Percentiles rank a stretch among this genome's conserved stretches.
Evolutionary conservation across 1,139 yeast genomes (phyloP).

Genomic region (Taiozyma sp.): DNA sequence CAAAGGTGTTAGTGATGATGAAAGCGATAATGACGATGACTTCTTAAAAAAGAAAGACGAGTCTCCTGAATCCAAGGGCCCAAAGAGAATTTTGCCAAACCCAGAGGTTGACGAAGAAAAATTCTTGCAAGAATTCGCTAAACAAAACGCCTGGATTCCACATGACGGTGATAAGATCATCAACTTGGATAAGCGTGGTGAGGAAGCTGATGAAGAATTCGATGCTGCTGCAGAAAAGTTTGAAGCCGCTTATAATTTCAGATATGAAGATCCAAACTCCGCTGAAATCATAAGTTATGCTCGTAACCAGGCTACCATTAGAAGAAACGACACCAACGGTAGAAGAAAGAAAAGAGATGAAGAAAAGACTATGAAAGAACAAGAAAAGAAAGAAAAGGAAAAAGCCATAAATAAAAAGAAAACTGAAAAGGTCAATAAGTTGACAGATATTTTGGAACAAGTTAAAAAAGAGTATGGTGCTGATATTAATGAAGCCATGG

Average conservation of each 20-base stretch:
- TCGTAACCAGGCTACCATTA: conserved; percentile 87
- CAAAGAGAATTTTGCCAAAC: conserved; percentile 50
- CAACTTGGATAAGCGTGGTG: conserved; percentile 44
- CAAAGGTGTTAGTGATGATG: conserved; percentile 36
- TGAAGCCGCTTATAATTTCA: conserved; percentile 90
- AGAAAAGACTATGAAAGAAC: conserved; percentile 49
- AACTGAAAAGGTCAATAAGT: conserved; percentile 69
- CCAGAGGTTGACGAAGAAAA: conserved; percentile 61
- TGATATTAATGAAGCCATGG: conserved; percentile 56
- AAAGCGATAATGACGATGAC: conserved; percentile 34
- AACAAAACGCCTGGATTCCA: conserved; percentile 88
- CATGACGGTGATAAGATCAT: conserved; percentile 46
- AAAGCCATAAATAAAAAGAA: conserved; percentile 68
- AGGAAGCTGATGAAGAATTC: conserved; percentile 67
- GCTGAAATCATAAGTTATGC: conserved; percentile 96
- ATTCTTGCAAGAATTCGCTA: conserved; percentile 70
- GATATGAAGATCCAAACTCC: conserved; percentile 89
- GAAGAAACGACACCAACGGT: conserved; percentile 71
- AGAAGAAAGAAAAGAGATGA: conserved; percentile 82
- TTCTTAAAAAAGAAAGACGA: conserved; percentile 50
- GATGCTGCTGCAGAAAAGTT: conserved; percentile 89
- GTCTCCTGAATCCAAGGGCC: conserved; percentile 1
- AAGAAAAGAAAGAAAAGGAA: conserved; percentile 52
- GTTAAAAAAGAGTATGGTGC: conserved; percentile 83
- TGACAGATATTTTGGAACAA: conserved; percentile 70